Evolutionary conservation across 2,329 filamentous ascomycete species (phyloP).

Genomic region (Drechslera avenae): DNA sequence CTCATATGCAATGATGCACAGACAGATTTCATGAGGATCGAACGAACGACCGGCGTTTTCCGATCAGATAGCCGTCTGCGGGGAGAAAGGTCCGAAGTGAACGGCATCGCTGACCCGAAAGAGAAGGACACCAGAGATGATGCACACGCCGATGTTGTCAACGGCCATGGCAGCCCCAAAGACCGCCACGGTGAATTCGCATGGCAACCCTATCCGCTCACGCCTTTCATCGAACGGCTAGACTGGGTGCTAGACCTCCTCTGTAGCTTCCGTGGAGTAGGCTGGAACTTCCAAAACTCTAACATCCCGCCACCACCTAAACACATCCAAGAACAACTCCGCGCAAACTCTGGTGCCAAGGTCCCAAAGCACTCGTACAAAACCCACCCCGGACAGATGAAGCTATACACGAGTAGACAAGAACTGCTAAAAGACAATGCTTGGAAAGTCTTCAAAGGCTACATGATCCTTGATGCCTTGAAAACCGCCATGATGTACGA

Average conservation of each 20-base stretch:
- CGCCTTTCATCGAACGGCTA: slow-evolving; percentile 57
- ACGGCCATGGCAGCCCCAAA: slow-evolving; percentile 32
- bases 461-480: slow-evolving; percentile 71
- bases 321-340: slow-evolving; percentile 47
- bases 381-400: slow-evolving; percentile 39
- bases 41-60: slow-evolving; percentile 47
- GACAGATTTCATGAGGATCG: slow-evolving; percentile 61
- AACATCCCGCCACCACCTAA: slow-evolving; percentile 54
- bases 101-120: neutral
- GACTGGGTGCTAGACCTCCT: slow-evolving; percentile 64
- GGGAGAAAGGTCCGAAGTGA: slow-evolving; percentile 1
- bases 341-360: slow-evolving; percentile 28
- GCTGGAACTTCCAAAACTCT: slow-evolving; percentile 64
- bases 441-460: slow-evolving; percentile 59
- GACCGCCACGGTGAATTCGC: slow-evolving; percentile 47
- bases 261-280: slow-evolving; percentile 63
- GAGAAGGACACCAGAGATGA: neutral
- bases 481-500: slow-evolving; percentile 75
- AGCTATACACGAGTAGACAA: slow-evolving; percentile 39
- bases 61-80: neutral
- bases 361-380: slow-evolving; percentile 27
- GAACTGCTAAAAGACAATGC: slow-evolving; percentile 43
- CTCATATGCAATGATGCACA: slow-evolving; percentile 62
- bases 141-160: slow-evolving; percentile 9
- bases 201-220: slow-evolving; percentile 61